A percentile compares a stretch with the other conserved stretches of the same genome.
phyloP scores from a whole-genome alignment of 2,329 filamentous ascomycete species.

The Torrubiella hemipterigena region DNA sequence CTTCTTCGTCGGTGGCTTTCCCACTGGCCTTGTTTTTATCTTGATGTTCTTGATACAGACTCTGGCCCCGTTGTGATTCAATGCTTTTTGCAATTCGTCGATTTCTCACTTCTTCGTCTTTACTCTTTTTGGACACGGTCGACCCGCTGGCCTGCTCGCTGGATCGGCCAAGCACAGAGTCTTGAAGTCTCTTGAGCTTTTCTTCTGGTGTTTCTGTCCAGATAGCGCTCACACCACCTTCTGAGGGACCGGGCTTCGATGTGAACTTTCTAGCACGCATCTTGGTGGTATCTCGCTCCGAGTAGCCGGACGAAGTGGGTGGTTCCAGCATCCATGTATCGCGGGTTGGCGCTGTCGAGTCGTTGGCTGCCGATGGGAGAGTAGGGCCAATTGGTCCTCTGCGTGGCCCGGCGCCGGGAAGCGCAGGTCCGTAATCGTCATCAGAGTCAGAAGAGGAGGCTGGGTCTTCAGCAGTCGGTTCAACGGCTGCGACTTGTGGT shows the following conservation, averaged over 20 bases:
- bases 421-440: slow-evolving; percentile 48
- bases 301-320: slow-evolving; percentile 42
- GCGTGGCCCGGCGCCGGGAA: slow-evolving; percentile 35
- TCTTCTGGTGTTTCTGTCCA: slow-evolving; percentile 92
- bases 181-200: slow-evolving; percentile 67
- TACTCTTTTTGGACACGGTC: slow-evolving; percentile 27
- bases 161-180: slow-evolving; percentile 68
- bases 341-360: slow-evolving; percentile 40
- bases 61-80: slow-evolving; percentile 42
- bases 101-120: slow-evolving; percentile 44
- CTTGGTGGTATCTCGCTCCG: slow-evolving; percentile 70
- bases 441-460: slow-evolving; percentile 29
- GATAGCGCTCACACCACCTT: slow-evolving; percentile 45
- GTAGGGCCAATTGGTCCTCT: slow-evolving; percentile 32
- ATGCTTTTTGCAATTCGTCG: slow-evolving; percentile 35
- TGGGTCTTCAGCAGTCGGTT: slow-evolving; percentile 9
- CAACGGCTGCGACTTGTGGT: slow-evolving; percentile 16
- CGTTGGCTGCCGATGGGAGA: slow-evolving; percentile 14
- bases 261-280: slow-evolving; percentile 74
- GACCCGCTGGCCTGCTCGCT: slow-evolving; percentile 25
- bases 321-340: slow-evolving; percentile 80
- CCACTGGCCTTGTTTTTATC: slow-evolving; percentile 15
- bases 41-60: slow-evolving; percentile 48
- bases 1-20: slow-evolving; percentile 50
- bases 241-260: slow-evolving; percentile 37